Conservation (phyloP, 2,329 filamentous ascomycete genomes). For the Pleoardoris graminearum region DNA sequence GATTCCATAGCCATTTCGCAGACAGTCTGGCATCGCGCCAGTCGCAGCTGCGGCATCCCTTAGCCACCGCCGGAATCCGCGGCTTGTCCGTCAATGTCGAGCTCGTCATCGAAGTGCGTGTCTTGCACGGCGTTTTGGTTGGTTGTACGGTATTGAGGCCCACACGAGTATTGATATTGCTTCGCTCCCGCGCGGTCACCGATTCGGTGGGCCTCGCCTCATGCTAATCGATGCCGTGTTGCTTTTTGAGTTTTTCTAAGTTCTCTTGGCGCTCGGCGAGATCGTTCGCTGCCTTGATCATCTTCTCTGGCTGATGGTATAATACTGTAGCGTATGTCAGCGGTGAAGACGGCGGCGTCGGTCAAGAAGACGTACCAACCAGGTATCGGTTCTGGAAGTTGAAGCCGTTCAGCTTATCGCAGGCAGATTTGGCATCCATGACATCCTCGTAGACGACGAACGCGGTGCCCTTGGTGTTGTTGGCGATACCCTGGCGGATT, state of each 20-base stretch:
- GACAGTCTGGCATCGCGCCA: slow-evolving; percentile 38
- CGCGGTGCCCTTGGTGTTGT: slow-evolving; percentile 95
- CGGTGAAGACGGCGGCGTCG: background rate
- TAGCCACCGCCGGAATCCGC: slow-evolving; percentile 20
- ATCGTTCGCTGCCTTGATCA: slow-evolving; percentile 87
- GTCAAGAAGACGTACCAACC: slow-evolving; percentile 68
- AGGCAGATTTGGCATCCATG: slow-evolving; percentile 96
- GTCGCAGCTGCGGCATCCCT: slow-evolving; percentile 35
- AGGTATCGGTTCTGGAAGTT: slow-evolving; percentile 99
- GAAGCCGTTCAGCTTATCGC: slow-evolving; percentile 99
- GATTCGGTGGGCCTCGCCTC: slow-evolving; percentile 54
- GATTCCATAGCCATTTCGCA: slow-evolving; percentile 38
- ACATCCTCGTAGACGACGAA: slow-evolving; percentile 99
- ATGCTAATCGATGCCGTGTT: slow-evolving; percentile 94
- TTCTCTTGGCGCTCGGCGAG: slow-evolving; percentile 92
- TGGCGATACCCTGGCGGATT: slow-evolving; percentile 97
- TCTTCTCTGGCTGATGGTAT: slow-evolving; percentile 78
- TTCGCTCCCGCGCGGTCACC: slow-evolving; percentile 38
- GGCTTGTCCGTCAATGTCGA: slow-evolving; percentile 30
- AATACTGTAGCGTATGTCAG: slow-evolving; percentile 55
- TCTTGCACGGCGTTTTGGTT: slow-evolving; percentile 30
- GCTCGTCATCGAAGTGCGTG: slow-evolving; percentile 30
- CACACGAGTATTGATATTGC: slow-evolving; percentile 39
- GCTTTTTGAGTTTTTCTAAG: slow-evolving; percentile 96
- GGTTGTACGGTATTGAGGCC: slow-evolving; percentile 41